These are phyloP conservation scores for Tylopilus sp. DNA, from an alignment of 768 basidiomycete genomes.

Conservation along the genomic window DNA sequence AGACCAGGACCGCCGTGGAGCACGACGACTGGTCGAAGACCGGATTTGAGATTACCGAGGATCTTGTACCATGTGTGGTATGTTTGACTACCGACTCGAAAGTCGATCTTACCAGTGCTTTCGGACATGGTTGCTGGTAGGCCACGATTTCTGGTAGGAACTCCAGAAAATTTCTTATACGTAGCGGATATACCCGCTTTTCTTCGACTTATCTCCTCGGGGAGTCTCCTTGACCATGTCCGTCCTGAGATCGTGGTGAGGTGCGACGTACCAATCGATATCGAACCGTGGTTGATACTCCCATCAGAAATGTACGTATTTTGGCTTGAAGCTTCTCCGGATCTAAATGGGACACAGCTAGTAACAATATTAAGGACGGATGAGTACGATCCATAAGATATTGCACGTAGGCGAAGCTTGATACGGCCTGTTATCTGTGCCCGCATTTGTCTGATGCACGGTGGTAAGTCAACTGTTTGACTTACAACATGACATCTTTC, in stretches of 20 bases:
- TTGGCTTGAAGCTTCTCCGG: neutral
- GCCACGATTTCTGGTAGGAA: neutral
- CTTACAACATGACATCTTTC: too few relatives aligned
- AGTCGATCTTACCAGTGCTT: conserved; percentile 21
- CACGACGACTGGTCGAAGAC: conserved; percentile 34
- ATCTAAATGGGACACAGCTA: neutral
- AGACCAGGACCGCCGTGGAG: conserved; percentile 47
- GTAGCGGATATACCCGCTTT: too few relatives aligned
- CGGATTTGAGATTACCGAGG: conserved; percentile 37
- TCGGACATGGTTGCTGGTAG: conserved; percentile 14
- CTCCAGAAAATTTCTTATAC: neutral
- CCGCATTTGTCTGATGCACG: too few relatives aligned
- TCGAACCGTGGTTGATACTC: too few relatives aligned
- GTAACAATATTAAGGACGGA: neutral
- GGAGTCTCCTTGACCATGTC: neutral
- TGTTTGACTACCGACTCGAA: conserved; percentile 16
- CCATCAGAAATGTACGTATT: neutral
- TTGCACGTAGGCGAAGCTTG: too few relatives aligned
- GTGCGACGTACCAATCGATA: neutral
- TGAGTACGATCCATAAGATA: too few relatives aligned
- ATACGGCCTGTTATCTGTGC: too few relatives aligned
- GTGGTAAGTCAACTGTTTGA: too few relatives aligned
- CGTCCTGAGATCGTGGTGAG: neutral
- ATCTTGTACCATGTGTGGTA: conserved; percentile 46
- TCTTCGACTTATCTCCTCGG: neutral